Evolutionary conservation across 2,329 filamentous ascomycete genomes (phyloP), one percentile per base, ranked within the genome.

Genomic region (Colletotrichum sp.): DNA sequence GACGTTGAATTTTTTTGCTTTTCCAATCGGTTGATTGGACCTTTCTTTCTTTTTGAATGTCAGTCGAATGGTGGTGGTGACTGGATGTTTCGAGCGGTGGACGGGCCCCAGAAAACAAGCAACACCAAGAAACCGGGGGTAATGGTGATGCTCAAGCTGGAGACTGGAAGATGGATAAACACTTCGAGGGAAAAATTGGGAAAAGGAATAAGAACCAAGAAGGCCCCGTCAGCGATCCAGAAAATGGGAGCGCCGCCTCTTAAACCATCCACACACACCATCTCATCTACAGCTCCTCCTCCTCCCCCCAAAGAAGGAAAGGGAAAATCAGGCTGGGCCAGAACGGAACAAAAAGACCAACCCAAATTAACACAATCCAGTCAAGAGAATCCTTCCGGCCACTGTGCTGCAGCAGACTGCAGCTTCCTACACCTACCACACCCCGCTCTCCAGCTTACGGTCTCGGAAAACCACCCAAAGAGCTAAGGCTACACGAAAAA

Each of bases 171-270:
- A 32, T 71, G 7, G 48, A 71, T 22, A 60, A 32, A 27, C 3
- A 25, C 25, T 30, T 39, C 15, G 66, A 68, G 52, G 22, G 13
- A 19, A 22, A 22, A 52, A 13, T 52, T n/a, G 39, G 34, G 22
- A 8, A 27, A 16, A 19, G 30, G 27, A 22, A 32, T 52, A 65
- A 16, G 28, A 55, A 22, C 30, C 30, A 59, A 25, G 1, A 22
- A 52, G n/a, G 2, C n/a, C n/a, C 61, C 32, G 25, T 64, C 55
- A 36, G 22, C 39, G 7, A 44, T 44, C 70, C 63, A 59, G 69
- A 15, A 68, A 64, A 22, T 28, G 73, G 73, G 70, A 65, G 52
- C 48, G 44, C 12, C 60, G 64, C 73, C 64, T 73, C 73, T 75
- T 75, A 75, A 75, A 75, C 57, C 44, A 63, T 22, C 15, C 52